A percentile compares a stretch with the other conserved stretches of the same genome.
Conservation (phyloP, 2,329 filamentous ascomycete genomes). For the Pseudocercospora vitis region DNA sequence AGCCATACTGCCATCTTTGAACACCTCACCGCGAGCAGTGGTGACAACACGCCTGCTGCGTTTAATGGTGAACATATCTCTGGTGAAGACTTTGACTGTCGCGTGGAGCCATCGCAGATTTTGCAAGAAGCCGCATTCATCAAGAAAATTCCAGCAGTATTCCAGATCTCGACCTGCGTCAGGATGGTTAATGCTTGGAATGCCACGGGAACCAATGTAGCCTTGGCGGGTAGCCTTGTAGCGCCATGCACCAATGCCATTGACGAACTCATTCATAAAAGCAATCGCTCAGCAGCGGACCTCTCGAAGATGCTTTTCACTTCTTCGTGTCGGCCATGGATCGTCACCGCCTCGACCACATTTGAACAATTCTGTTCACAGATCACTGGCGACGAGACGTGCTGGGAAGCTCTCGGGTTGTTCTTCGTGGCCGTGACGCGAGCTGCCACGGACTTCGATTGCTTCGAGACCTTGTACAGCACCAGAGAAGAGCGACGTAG, state of each 20-base stretch:
- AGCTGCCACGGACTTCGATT: slow-evolving; percentile 36
- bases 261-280: slow-evolving; percentile 14
- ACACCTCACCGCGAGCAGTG: slow-evolving; percentile 30
- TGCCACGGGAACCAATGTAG: slow-evolving; percentile 31
- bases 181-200: slow-evolving; percentile 32
- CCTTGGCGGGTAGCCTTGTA: slow-evolving; percentile 30
- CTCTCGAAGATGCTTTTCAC: slow-evolving; percentile 7
- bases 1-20: slow-evolving; percentile 38
- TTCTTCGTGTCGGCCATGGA: slow-evolving; percentile 1
- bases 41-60: slow-evolving; percentile 1
- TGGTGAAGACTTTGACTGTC: slow-evolving; percentile 5
- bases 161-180: slow-evolving; percentile 22
- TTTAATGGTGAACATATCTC: not conserved
- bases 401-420: slow-evolving; percentile 46
- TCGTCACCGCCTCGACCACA: not conserved
- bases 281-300: not conserved
- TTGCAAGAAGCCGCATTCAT: slow-evolving; percentile 26
- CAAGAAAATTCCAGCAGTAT: slow-evolving; percentile 15
- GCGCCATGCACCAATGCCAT: slow-evolving; percentile 29
- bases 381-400: slow-evolving; percentile 19
- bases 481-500: slow-evolving; percentile 34
- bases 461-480: slow-evolving; percentile 37
- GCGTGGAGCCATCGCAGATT: slow-evolving; percentile 25
- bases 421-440: slow-evolving; percentile 44
- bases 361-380: slow-evolving; percentile 12